Conservation (phyloP, 495 filamentous ascomycete genomes). For the Haplographium delicatum region DNA sequence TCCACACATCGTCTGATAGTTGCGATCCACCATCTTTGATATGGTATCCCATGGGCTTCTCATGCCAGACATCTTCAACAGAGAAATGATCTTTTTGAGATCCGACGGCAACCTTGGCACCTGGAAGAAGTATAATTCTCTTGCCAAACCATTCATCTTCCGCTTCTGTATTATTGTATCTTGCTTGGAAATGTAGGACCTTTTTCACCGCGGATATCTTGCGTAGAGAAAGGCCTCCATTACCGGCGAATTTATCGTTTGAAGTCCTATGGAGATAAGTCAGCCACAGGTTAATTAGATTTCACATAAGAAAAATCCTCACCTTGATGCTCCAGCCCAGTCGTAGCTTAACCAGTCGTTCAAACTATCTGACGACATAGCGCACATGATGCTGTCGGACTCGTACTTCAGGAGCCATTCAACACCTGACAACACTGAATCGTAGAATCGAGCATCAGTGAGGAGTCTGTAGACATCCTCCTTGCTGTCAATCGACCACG, state of each 20-base stretch:
- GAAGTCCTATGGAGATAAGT: conserved; percentile 16
- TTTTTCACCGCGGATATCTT: conserved; percentile 37
- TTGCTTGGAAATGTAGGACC: conserved; percentile 37
- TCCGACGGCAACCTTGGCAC: conserved; percentile 36
- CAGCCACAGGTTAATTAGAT: background rate
- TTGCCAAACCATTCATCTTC: conserved; percentile 48
- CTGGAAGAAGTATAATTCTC: conserved; percentile 37
- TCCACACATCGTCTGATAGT: conserved; percentile 38
- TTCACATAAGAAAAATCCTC: background rate
- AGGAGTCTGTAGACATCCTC: conserved; percentile 38
- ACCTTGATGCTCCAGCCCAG: conserved; percentile 46
- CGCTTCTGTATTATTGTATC: conserved; percentile 38
- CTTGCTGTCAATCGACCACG: conserved; percentile 36
- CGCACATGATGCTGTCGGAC: conserved; percentile 44
- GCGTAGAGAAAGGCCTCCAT: conserved; percentile 46
- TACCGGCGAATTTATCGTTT: conserved; percentile 39
- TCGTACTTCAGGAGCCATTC: conserved; percentile 45
- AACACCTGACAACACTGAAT: conserved; percentile 36
- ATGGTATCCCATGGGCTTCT: conserved; percentile 45
- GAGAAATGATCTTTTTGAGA: conserved; percentile 33
- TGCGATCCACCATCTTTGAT: conserved; percentile 32
- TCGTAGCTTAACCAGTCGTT: conserved; percentile 43
- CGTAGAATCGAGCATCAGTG: conserved; percentile 43
- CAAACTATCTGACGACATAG: conserved; percentile 38
- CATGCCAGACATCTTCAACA: conserved; percentile 40